Percentiles rank a stretch among this genome's conserved stretches.
phyloP scores from a whole-genome alignment of 2,329 filamentous ascomycete genomes.

The Ophiostoma quercus region DNA sequence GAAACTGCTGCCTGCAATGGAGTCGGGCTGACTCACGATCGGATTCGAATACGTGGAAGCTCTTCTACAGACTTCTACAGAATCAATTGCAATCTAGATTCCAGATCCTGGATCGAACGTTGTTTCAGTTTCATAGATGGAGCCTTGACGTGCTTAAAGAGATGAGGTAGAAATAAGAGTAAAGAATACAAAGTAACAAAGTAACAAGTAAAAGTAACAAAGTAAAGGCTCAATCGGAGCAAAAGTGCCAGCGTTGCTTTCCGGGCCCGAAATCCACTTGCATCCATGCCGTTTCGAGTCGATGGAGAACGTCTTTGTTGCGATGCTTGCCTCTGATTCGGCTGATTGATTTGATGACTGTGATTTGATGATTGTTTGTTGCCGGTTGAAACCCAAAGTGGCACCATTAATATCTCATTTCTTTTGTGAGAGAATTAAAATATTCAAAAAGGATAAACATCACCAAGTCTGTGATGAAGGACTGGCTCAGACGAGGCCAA shows the following conservation, averaged over 20 bases:
- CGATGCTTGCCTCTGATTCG: background rate
- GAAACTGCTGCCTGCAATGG: slow-evolving; percentile 6
- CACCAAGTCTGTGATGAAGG: background rate
- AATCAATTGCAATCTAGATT: background rate
- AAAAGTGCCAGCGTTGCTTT: slow-evolving; percentile 13
- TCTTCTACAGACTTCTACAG: background rate
- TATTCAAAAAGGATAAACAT: background rate
- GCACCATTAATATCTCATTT: background rate
- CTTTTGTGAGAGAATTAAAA: background rate
- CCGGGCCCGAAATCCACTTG: background rate
- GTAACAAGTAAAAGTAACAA: background rate
- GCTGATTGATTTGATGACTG: background rate
- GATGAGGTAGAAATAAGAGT: background rate
- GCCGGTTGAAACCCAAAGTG: no score
- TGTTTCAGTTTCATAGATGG: slow-evolving; percentile 6
- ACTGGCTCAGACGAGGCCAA: slow-evolving; percentile 23
- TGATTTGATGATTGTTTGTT: background rate
- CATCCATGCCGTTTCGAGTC: slow-evolving; percentile 14
- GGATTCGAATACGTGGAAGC: background rate
- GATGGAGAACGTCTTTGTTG: background rate
- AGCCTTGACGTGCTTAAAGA: background rate
- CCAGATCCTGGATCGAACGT: background rate
- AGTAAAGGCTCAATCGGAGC: background rate
- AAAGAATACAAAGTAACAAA: background rate
- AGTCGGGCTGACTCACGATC: background rate